These are phyloP conservation scores for Cryptococcus sp. DNA, from an alignment of 1,284 basidiomycete species.

Conservation along the genomic window DNA sequence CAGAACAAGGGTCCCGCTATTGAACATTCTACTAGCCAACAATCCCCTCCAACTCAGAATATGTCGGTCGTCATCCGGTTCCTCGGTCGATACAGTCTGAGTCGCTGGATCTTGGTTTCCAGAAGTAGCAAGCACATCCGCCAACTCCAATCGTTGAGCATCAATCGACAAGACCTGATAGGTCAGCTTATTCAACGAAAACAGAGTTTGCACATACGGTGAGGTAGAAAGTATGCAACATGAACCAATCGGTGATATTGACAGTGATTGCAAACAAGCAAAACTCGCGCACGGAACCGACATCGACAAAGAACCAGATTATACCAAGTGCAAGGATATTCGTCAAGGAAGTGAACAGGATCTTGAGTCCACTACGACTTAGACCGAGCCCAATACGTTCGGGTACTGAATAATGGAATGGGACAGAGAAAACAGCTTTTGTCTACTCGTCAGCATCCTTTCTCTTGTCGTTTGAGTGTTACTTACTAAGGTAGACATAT, in stretches of 20 bases:
- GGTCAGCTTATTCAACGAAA: neutral
- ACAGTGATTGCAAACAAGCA: constrained; percentile 91
- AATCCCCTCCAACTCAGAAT: constrained; percentile 43
- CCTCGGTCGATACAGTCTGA: constrained; percentile 3
- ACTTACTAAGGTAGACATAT: constrained; percentile 88
- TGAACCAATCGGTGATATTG: constrained; percentile 87
- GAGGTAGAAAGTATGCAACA: constrained; percentile 56
- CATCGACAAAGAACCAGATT: constrained; percentile 66
- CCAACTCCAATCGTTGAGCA: constrained; percentile 53
- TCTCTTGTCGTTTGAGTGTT: neutral
- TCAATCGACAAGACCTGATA: constrained; percentile 53
- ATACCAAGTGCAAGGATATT: constrained; percentile 78
- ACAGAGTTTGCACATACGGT: constrained; percentile 46
- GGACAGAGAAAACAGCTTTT: constrained; percentile 82
- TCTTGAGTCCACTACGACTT: constrained; percentile 79
- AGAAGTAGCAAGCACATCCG: constrained; percentile 36
- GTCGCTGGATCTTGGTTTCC: neutral
- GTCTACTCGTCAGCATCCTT: constrained; percentile 53
- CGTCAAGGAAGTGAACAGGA: constrained; percentile 82
- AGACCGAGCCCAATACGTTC: constrained; percentile 87
- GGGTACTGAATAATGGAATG: constrained; percentile 84
- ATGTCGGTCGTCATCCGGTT: constrained; percentile 3
- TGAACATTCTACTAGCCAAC: constrained; percentile 66
- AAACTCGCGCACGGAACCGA: constrained; percentile 83
- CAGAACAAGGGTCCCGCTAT: constrained; percentile 73